A percentile compares a stretch with the other conserved stretches of the same genome.
Evolutionary conservation across 192 early-diverging fungal species (phyloP).

Genomic region (Mortierella hygrophila): DNA sequence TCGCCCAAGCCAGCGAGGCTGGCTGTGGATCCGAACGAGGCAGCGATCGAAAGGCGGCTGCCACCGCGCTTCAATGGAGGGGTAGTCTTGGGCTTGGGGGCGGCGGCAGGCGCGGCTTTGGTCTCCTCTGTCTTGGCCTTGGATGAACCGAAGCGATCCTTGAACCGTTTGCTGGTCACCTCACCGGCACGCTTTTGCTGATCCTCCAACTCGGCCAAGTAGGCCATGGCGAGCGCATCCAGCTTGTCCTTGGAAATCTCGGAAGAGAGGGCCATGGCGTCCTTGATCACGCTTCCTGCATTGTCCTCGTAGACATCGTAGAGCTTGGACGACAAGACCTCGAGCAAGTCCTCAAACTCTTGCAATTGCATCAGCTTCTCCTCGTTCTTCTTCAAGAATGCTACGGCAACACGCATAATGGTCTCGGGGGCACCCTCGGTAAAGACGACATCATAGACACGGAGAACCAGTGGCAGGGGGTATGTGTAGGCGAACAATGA

Average conservation of each 20-base stretch:
- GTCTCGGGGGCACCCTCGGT: slow-evolving; percentile 91
- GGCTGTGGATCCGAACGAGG: slow-evolving; percentile 36
- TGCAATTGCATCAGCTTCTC: slow-evolving; percentile 73
- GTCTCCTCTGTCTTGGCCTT: slow-evolving; percentile 29
- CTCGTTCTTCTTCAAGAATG: slow-evolving; percentile 88
- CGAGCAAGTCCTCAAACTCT: slow-evolving; percentile 86
- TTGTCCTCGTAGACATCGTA: slow-evolving; percentile 81
- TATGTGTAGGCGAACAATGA: slow-evolving; percentile 97
- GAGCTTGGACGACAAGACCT: slow-evolving; percentile 86
- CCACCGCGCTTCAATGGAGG: slow-evolving; percentile 33
- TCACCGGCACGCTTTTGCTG: slow-evolving; percentile 66
- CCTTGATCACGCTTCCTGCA: slow-evolving; percentile 76
- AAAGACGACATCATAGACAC: slow-evolving; percentile 94
- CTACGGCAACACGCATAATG: slow-evolving; percentile 90
- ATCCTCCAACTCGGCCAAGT: slow-evolving; percentile 63
- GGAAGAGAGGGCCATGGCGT: slow-evolving; percentile 79
- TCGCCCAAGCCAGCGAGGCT: slow-evolving; percentile 14
- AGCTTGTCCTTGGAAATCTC: slow-evolving; percentile 81
- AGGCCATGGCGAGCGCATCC: slow-evolving; percentile 76
- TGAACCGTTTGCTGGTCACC: slow-evolving; percentile 62
- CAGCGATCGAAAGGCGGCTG: slow-evolving; percentile 49
- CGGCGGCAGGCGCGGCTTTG: slow-evolving; percentile 7
- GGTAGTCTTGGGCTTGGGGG: slow-evolving; percentile 11
- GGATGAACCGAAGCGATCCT: slow-evolving; percentile 54
- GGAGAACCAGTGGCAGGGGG: slow-evolving; percentile 89